Evolutionary conservation across 1,284 basidiomycete species (phyloP).

Genomic region (Ceratobasidium sp.): DNA sequence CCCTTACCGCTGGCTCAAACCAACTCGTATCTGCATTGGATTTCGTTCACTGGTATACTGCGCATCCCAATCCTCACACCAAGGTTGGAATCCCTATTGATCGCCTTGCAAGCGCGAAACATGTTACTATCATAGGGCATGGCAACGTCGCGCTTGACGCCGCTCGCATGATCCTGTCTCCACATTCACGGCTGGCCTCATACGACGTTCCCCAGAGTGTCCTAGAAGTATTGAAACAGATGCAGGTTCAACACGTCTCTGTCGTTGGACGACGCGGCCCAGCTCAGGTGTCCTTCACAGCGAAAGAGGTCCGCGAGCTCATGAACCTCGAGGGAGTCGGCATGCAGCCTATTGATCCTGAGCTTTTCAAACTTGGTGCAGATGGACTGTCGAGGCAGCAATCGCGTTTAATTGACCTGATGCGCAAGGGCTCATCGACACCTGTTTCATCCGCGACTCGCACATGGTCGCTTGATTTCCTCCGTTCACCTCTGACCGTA

Average conservation of each 20-base stretch:
- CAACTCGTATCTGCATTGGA: conserved; percentile 84
- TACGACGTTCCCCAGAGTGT: conserved; percentile 89
- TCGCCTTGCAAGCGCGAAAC: conserved; percentile 71
- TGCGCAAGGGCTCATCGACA: conserved; percentile 74
- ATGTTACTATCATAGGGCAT: conserved; percentile 92
- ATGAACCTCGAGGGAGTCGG: conserved; percentile 80
- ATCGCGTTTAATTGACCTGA: conserved; percentile 73
- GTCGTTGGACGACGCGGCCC: conserved; percentile 91
- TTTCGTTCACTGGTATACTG: conserved; percentile 98
- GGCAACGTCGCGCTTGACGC: conserved; percentile 98
- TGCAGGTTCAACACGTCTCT: conserved; percentile 80
- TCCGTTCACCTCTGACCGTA: conserved; percentile 75
- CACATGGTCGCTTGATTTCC: conserved; percentile 87
- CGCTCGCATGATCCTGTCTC: conserved; percentile 88
- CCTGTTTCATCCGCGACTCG: conserved; percentile 63
- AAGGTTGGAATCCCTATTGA: conserved; percentile 65
- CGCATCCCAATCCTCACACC: conserved; percentile 75
- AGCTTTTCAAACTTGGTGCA: conserved; percentile 61
- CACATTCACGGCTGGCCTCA: conserved; percentile 71
- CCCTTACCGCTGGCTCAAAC: conserved; percentile 63
- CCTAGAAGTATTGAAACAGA: conserved; percentile 75
- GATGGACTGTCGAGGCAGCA: conserved; percentile 72
- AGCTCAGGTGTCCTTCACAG: conserved; percentile 91
- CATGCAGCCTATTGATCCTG: conserved; percentile 69
- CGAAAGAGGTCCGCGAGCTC: conserved; percentile 95